Evolutionary conservation across 2,329 filamentous ascomycete genomes (phyloP).

Genomic region (Verticillium longisporum): DNA sequence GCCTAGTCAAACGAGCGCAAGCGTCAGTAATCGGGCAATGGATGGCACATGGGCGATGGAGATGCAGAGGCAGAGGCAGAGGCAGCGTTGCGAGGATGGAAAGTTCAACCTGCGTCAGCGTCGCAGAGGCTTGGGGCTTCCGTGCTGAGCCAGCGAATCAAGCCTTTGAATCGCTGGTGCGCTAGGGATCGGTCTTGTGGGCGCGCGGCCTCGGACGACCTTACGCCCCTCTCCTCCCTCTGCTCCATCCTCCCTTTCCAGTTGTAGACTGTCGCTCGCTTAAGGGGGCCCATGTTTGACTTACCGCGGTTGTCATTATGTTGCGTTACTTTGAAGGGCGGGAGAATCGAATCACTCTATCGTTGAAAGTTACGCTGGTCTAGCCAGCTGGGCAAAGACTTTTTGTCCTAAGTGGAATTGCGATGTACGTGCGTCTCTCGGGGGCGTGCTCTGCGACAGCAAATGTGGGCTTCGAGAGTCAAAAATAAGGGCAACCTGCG

Average conservation of each 20-base stretch:
- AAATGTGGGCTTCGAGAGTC: not conserved
- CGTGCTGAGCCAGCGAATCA: not conserved
- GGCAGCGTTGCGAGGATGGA: not conserved
- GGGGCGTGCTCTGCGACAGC: not conserved
- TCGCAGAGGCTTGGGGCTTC: not conserved
- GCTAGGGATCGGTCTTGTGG: not conserved
- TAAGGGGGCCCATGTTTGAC: not conserved
- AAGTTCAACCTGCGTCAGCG: not conserved
- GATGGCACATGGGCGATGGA: not conserved
- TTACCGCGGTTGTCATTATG: not conserved
- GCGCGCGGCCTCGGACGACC: not conserved
- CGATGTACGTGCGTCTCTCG: not conserved
- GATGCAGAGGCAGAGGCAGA: not conserved
- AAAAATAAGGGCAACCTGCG: not conserved
- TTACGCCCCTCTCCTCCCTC: not conserved
- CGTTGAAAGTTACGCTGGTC: not conserved
- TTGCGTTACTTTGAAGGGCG: not conserved
- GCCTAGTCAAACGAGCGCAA: slow-evolving; percentile 18
- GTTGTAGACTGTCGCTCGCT: not conserved
- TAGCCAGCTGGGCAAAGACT: not conserved
- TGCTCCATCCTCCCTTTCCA: not conserved
- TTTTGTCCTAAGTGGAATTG: not conserved
- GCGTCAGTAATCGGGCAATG: slow-evolving; percentile 1
- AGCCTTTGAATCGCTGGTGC: not conserved
- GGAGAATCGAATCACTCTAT: not conserved